Percentiles rank a stretch among this genome's conserved stretches.
phyloP scores from a whole-genome alignment of 2,329 filamentous ascomycete genomes.

The Sarocladium oryzae region DNA sequence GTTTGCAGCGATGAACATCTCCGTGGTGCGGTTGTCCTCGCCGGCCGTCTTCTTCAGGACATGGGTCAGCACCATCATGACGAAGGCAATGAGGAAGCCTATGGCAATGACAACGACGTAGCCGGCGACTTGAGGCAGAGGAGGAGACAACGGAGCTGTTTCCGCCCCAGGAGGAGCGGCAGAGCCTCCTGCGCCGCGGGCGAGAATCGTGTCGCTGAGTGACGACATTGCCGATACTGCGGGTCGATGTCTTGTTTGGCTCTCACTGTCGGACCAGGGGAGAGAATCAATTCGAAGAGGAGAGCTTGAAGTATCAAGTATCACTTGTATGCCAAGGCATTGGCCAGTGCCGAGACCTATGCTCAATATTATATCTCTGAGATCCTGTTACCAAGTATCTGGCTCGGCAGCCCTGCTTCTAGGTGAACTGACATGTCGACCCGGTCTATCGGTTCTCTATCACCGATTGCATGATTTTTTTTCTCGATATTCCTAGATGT shows the following conservation, averaged over 20 bases:
- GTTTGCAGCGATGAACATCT: slow-evolving; percentile 52
- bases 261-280: too few relatives aligned
- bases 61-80: slow-evolving; percentile 40
- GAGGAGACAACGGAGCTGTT: slow-evolving; percentile 9
- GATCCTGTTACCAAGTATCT: background rate
- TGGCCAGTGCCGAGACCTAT: background rate
- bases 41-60: slow-evolving; percentile 41
- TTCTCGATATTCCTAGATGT: background rate
- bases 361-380: background rate
- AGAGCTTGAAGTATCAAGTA: too few relatives aligned
- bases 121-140: slow-evolving; percentile 22
- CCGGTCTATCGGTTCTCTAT: background rate
- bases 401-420: background rate
- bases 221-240: background rate
- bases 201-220: background rate
- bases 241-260: too few relatives aligned
- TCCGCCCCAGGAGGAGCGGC: background rate
- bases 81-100: slow-evolving; percentile 27
- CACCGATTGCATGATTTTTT: background rate
- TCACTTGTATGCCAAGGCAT: too few relatives aligned
- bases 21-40: slow-evolving; percentile 45
- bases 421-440: background rate
- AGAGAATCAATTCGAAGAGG: background rate
- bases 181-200: slow-evolving; percentile 3
- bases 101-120: slow-evolving; percentile 28